A percentile compares a stretch with the other conserved stretches of the same genome.
These are phyloP conservation scores for Ophiosphaerella herpotricha DNA, from an alignment of 2,329 filamentous ascomycete genomes.

Conservation along the genomic window DNA sequence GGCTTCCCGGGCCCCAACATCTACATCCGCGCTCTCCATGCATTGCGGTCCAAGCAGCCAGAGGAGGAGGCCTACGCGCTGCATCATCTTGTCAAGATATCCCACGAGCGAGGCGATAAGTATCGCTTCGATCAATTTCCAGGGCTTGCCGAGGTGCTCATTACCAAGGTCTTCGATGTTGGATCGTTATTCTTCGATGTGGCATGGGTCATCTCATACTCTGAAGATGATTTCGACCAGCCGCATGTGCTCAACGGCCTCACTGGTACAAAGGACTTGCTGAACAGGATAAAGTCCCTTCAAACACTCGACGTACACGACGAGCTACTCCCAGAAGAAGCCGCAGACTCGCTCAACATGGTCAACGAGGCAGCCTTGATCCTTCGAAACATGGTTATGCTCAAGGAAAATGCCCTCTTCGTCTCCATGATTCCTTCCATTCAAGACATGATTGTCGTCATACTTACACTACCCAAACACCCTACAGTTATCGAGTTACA, in stretches of 20 bases:
- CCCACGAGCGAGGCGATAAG: slow-evolving; percentile 90
- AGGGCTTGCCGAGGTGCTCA: slow-evolving; percentile 82
- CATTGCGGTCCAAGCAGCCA: slow-evolving; percentile 77
- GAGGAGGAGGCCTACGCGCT: slow-evolving; percentile 91
- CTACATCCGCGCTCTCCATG: slow-evolving; percentile 84
- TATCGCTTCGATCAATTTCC: slow-evolving; percentile 94
- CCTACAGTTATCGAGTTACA: slow-evolving; percentile 80
- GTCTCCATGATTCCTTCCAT: slow-evolving; percentile 75
- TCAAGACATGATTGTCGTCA: slow-evolving; percentile 81
- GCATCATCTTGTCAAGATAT: slow-evolving; percentile 93
- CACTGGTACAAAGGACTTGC: slow-evolving; percentile 69
- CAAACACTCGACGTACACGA: slow-evolving; percentile 64
- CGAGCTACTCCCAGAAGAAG: slow-evolving; percentile 71
- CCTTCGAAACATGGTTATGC: slow-evolving; percentile 92
- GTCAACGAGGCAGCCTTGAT: slow-evolving; percentile 87
- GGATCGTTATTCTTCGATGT: slow-evolving; percentile 80
- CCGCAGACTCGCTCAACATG: slow-evolving; percentile 71
- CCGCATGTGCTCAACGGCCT: slow-evolving; percentile 66
- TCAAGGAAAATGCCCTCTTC: slow-evolving; percentile 85
- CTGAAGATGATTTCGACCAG: slow-evolving; percentile 55
- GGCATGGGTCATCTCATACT: slow-evolving; percentile 76
- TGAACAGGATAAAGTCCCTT: slow-evolving; percentile 72
- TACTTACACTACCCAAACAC: slow-evolving; percentile 75
- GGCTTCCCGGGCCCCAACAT: slow-evolving; percentile 83
- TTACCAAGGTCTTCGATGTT: slow-evolving; percentile 81